Base-by-base conservation (phyloP, 805 yeast genomes). In the Metschnikowia koreensis region DNA sequence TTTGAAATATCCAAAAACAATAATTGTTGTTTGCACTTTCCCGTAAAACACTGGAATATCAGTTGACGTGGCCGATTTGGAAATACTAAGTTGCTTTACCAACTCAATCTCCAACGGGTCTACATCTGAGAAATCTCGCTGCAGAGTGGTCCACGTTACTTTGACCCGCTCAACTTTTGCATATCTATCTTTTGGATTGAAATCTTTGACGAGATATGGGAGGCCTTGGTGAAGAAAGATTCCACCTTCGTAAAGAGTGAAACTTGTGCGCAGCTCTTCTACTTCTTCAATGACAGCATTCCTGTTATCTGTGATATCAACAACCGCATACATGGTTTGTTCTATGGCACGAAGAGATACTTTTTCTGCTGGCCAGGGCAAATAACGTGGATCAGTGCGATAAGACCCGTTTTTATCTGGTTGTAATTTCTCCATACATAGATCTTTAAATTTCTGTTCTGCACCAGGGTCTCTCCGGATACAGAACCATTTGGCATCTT, bases 1-100 rank as follows among this genome's bases (percentile, higher is more conserved):
- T 66, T 94, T 94, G 76, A 91, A 94, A 62, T 84, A 94, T 1
- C 99, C 99, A 75, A 92, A 94, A 0, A 94, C 98, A 3, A 81
- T 74, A 40, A 83, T 84, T 0, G 91, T 88, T 1, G 86, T 83
- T 50, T 80, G 73, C 29, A 94, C 83, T 45, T 77, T 79, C 0
- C 99, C 99, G 63, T 78, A 89, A 59, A 83, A 88, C 0, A 84
- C 81, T 0, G 93, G 93, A 1, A 83, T 66, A 44, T 74, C 69
- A 46, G 65, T 38, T 36, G 64, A 56, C 41, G 59, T 26, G 52
- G 61, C 55, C 59, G 64, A 70, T 41, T 72, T 74, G 41, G 82
- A 75, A 0, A 67, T 68, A 16, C 66, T 68, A 16, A 86, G 65
- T 6, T 87, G 80, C 50, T 88, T 73, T 3, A 87, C 79, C 50